These are phyloP conservation scores for Botrytis porri DNA, from an alignment of 2,329 filamentous ascomycete species.

Conservation along the genomic window DNA sequence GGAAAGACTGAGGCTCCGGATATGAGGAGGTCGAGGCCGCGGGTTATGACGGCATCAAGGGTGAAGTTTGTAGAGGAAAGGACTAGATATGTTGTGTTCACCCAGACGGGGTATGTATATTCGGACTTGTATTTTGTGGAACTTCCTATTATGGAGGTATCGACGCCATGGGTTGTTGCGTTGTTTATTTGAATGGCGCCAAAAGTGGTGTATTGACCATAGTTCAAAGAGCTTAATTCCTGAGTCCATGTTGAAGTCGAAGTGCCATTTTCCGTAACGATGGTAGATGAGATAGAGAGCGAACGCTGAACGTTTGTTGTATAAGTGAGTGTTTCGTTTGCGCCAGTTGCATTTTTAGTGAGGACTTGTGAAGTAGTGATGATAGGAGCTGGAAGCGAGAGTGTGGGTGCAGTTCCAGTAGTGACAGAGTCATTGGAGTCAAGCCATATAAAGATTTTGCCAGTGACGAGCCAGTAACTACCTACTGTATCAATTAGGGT, in stretches of 20 bases:
- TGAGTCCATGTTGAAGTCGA: conserved; percentile 55
- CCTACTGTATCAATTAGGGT: conserved; percentile 54
- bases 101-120: conserved; percentile 61
- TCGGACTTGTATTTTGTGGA: conserved; percentile 35
- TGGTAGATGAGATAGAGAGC: conserved; percentile 51
- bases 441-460: conserved; percentile 78
- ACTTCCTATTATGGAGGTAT: conserved; percentile 40
- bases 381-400: conserved; percentile 41
- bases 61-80: conserved; percentile 46
- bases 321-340: conserved; percentile 60
- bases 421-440: conserved; percentile 52
- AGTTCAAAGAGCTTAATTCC: conserved; percentile 52
- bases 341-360: conserved; percentile 48
- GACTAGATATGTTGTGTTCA: conserved; percentile 49
- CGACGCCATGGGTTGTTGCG: conserved; percentile 50
- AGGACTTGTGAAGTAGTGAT: conserved; percentile 51
- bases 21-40: conserved; percentile 48
- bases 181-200: conserved; percentile 53
- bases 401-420: conserved; percentile 44
- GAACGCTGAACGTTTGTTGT: conserved; percentile 53
- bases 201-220: conserved; percentile 51
- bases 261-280: conserved; percentile 49
- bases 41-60: conserved; percentile 48
- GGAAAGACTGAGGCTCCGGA: conserved; percentile 52
- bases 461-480: conserved; percentile 72